Conservation (phyloP, 306 rosid species). For the Vicia sativa region DNA sequence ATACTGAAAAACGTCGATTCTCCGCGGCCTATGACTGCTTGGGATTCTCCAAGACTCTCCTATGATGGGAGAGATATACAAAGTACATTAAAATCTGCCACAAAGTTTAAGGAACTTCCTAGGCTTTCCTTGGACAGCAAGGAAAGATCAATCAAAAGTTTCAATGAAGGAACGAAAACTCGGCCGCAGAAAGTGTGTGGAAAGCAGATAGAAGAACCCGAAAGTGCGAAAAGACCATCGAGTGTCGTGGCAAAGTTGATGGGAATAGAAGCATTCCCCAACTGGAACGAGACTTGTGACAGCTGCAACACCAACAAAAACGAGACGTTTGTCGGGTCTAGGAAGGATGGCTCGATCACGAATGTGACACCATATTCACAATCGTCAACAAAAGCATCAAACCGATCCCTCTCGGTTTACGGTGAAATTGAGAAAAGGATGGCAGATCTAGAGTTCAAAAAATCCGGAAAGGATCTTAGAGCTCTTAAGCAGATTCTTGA, state of each 20-base stretch:
- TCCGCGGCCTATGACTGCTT: conserved; percentile 63
- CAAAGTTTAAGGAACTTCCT: conserved; percentile 71
- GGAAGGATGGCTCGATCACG: conserved; percentile 45
- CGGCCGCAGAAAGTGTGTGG: conserved; percentile 44
- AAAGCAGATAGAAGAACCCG: conserved; percentile 63
- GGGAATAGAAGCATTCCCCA: conserved; percentile 79
- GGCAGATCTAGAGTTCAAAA: conserved; percentile 79
- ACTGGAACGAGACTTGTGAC: conserved; percentile 46
- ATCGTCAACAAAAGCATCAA: conserved; percentile 47
- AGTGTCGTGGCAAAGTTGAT: conserved; percentile 83
- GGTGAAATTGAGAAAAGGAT: conserved; percentile 92
- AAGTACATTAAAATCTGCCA: conserved; percentile 53
- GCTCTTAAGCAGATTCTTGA: conserved; percentile 94
- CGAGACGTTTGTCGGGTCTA: conserved; percentile 47
- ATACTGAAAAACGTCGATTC: conserved; percentile 72
- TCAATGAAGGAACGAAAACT: conserved; percentile 51
- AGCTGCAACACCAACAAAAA: conserved; percentile 38
- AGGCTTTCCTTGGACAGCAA: conserved; percentile 94
- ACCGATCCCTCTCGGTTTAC: conserved; percentile 57
- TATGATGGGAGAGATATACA: conserved; percentile 72
- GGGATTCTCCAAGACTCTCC: conserved; percentile 71
- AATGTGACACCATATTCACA: conserved; percentile 46
- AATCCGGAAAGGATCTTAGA: conserved; percentile 92
- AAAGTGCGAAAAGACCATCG: conserved; percentile 56
- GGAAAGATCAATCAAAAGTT: conserved; percentile 50